Conservation (phyloP, 768 basidiomycete genomes). For the Lentinula guzmanii region DNA sequence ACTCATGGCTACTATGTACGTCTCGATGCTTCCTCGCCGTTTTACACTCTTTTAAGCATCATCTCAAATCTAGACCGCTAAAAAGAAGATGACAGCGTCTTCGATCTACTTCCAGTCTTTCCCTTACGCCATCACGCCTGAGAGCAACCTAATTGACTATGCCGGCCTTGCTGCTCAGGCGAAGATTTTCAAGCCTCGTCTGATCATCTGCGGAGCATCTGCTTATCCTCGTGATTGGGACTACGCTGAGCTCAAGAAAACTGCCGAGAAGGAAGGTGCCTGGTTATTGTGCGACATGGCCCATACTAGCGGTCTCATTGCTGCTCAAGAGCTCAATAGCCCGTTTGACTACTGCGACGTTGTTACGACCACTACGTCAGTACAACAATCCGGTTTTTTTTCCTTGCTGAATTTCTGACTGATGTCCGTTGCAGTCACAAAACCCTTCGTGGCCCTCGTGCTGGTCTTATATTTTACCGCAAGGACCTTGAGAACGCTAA, state of each 20-base stretch:
- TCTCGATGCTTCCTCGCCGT: conserved; percentile 9
- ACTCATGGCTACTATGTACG: conserved; percentile 95
- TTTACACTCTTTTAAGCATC: conserved; percentile 8
- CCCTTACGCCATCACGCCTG: conserved; percentile 81
- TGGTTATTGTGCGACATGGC: conserved; percentile 97
- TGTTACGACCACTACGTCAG: conserved; percentile 94
- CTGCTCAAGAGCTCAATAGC: conserved; percentile 82
- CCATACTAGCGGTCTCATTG: conserved; percentile 93
- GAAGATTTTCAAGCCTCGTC: conserved; percentile 89
- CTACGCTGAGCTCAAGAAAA: conserved; percentile 76
- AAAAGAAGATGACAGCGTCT: conserved; percentile 99
- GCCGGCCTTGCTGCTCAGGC: conserved; percentile 74
- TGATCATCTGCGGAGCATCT: conserved; percentile 96
- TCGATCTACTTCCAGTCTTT: conserved; percentile 99
- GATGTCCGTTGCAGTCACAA: conserved; percentile 64
- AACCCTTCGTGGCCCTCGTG: conserved; percentile 96
- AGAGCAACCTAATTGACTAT: conserved; percentile 90
- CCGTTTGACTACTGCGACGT: conserved; percentile 97
- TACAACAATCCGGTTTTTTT: conserved; percentile 6
- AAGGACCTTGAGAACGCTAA: conserved; percentile 76
- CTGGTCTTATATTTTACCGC: conserved; percentile 97
- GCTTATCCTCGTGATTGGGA: conserved; percentile 99
- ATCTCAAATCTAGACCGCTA: conserved; percentile 62
- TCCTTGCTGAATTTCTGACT: neutral
- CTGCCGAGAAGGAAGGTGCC: conserved; percentile 82